Conservation (phyloP, 2,329 filamentous ascomycete species). For the Orbilia brochopaga region DNA sequence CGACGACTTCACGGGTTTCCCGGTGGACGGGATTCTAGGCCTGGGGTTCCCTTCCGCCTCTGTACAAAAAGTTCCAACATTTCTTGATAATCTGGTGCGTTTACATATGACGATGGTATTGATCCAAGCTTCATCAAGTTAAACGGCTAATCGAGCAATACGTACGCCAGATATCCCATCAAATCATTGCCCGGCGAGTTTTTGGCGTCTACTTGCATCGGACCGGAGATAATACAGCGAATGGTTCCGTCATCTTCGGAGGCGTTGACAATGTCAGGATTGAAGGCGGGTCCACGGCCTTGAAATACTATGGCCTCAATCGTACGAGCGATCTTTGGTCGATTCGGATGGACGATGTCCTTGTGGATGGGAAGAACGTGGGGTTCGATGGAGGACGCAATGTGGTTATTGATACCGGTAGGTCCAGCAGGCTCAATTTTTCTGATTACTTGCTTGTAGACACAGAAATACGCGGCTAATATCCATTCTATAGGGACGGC, state of each 20-base stretch:
- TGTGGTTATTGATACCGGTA: conserved; percentile 75
- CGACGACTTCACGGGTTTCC: conserved; percentile 75
- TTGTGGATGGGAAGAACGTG: conserved; percentile 67
- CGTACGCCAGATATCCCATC: conserved; percentile 51
- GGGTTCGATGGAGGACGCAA: conserved; percentile 62
- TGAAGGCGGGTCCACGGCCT: conserved; percentile 70
- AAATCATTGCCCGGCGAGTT: conserved; percentile 27
- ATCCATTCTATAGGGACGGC: conserved; percentile 35
- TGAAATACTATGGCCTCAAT: conserved; percentile 67
- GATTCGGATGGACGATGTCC: conserved; percentile 71
- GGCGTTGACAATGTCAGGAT: conserved; percentile 66
- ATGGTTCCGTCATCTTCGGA: conserved; percentile 80
- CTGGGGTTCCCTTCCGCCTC: conserved; percentile 68
- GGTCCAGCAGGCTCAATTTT: conserved; percentile 64
- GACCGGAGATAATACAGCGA: conserved; percentile 68
- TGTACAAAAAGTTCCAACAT: conserved; percentile 65
- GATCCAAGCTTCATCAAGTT: not conserved
- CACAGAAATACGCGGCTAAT: not conserved
- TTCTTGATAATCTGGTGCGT: conserved; percentile 68
- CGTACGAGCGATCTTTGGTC: conserved; percentile 71
- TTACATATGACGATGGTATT: conserved; percentile 57
- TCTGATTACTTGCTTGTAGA: not conserved
- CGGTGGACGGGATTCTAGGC: conserved; percentile 87
- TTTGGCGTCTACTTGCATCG: conserved; percentile 65
- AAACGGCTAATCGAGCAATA: conserved; percentile 57